Evolutionary conservation across 2,329 filamentous ascomycete genomes (phyloP), one percentile per base, ranked within the genome.

Genomic region (Colletotrichum cereale): DNA sequence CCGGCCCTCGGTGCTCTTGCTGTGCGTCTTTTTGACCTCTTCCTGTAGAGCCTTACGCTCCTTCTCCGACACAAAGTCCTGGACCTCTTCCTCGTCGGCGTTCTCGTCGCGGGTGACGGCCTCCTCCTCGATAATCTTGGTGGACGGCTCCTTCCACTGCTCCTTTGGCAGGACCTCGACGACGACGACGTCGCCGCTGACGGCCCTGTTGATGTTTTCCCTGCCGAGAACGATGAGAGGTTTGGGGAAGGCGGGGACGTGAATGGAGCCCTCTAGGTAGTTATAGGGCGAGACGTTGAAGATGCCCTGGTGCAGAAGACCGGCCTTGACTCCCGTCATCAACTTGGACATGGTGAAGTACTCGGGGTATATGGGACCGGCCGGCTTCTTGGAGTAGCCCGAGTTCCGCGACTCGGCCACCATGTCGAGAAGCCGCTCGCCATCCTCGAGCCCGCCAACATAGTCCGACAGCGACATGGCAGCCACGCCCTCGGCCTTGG

Each of bases 231-330:
- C 89, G 21, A 99, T 86, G 38, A 99, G 88, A 1, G 95, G 88
- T 77, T 96, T 97, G 71, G 96, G 92, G 77, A 99, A 99, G 5
- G 95, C 90, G 1, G 95, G 90, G 0, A 97, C 95, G 76, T 96
- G 92, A 73, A 98, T 93, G 0, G 94, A 95, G 2, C 94, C 96
- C 81, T 99, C 96, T 14, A 99, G 87, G 77, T 98, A 99, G 84
- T 99, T 99, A 86, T 98, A 99, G 0, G 94, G 94, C 10, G 96
- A 98, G 36, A 98, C 94, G 78, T 95, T 97, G 85, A 98, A 99
- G 31, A 93, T 91, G 8, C 96, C 96, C 82, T 99, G 96, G 80
- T 99, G 96, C 76, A 99, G 85, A 65, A 94, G 90, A 5, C 95
- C 95, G 62, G 90, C 91, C 84, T 97, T 97, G 67, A 98, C 88